These are phyloP conservation scores for Brassica cretica DNA, from an alignment of 345 rosid species.

Conservation along the genomic window DNA sequence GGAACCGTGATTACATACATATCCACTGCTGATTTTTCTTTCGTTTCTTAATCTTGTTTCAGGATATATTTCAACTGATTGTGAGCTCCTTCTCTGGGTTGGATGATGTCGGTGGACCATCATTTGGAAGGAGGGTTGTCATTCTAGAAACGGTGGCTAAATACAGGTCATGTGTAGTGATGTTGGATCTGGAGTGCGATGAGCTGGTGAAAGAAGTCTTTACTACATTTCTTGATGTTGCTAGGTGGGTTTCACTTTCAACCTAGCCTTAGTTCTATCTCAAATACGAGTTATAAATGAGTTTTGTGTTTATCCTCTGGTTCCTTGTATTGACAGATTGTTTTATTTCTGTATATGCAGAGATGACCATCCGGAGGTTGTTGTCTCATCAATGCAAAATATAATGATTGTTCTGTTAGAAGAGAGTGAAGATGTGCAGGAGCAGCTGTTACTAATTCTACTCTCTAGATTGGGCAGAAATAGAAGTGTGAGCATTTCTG, in stretches of 20 bases:
- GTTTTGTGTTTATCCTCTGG: neutral
- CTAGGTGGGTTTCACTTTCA: slow-evolving; percentile 63
- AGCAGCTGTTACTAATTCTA: slow-evolving; percentile 69
- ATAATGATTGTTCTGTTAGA: slow-evolving; percentile 84
- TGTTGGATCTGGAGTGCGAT: slow-evolving; percentile 98
- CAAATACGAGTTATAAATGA: slow-evolving; percentile 1
- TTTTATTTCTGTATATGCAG: slow-evolving; percentile 49
- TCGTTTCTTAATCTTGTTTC: slow-evolving; percentile 37
- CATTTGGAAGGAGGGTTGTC: slow-evolving; percentile 89
- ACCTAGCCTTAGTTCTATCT: neutral
- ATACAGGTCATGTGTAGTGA: slow-evolving; percentile 92
- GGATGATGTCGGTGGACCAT: slow-evolving; percentile 77
- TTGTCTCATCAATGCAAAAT: slow-evolving; percentile 83
- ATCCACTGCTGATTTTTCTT: slow-evolving; percentile 9
- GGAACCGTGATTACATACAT: neutral
- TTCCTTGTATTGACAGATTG: neutral
- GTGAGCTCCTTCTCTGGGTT: slow-evolving; percentile 85
- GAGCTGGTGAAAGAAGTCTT: slow-evolving; percentile 89
- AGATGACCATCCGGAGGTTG: slow-evolving; percentile 91
- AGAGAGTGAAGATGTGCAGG: slow-evolving; percentile 89
- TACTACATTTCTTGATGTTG: slow-evolving; percentile 82
- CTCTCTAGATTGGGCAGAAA: slow-evolving; percentile 77
- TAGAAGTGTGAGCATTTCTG: slow-evolving; percentile 58
- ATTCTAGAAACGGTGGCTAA: slow-evolving; percentile 95
- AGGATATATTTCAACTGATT: slow-evolving; percentile 87